Evolutionary conservation across 2,329 filamentous ascomycete genomes (phyloP).

Genomic region (Metarhizium album): DNA sequence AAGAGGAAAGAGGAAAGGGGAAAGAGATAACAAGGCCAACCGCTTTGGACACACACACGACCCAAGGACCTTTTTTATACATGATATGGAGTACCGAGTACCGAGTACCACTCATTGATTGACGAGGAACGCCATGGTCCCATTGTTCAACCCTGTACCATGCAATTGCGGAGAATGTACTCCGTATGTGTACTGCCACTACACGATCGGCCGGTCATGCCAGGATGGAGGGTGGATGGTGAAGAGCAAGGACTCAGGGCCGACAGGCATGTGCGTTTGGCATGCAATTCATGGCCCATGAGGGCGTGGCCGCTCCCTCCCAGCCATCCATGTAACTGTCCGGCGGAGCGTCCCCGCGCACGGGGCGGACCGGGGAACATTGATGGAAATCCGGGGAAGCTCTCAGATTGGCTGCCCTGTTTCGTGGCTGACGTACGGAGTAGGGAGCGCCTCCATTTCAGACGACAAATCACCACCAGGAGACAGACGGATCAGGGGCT

Average conservation of each 20-base stretch:
- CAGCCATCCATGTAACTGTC: background rate
- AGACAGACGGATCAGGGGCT: too few relatives aligned
- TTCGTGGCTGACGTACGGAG: background rate
- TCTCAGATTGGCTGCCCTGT: background rate
- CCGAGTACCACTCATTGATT: too few relatives aligned
- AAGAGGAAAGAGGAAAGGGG: background rate
- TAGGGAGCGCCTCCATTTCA: background rate
- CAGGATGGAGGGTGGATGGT: too few relatives aligned
- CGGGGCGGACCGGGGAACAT: background rate
- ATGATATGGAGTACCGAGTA: too few relatives aligned
- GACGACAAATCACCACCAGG: background rate
- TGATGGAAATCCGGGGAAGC: background rate
- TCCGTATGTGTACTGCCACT: too few relatives aligned
- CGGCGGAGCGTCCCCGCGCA: background rate
- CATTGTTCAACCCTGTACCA: too few relatives aligned
- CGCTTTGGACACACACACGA: background rate
- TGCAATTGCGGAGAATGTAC: too few relatives aligned
- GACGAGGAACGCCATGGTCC: too few relatives aligned
- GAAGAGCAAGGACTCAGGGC: too few relatives aligned
- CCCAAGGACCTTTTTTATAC: too few relatives aligned
- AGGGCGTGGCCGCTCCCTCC: background rate
- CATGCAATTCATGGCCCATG: background rate
- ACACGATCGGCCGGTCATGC: too few relatives aligned
- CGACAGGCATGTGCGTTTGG: too few relatives aligned
- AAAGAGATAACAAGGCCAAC: conserved; percentile 14